Conservation (phyloP, 140 eudicot genomes). For the Senecio squalidus region DNA sequence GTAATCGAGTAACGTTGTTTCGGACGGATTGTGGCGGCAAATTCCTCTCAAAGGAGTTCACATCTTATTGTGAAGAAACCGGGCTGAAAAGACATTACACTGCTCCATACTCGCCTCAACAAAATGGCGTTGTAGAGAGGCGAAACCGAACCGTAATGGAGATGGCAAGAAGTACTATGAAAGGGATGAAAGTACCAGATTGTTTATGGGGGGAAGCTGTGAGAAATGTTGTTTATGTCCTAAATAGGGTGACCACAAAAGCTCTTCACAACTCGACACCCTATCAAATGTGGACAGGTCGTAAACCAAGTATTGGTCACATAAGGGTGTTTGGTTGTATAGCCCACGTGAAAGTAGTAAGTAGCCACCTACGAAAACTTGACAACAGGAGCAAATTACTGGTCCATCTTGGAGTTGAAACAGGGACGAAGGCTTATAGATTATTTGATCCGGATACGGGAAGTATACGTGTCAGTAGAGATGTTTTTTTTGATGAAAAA, state of each 20-base stretch:
- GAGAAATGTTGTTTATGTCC: background rate
- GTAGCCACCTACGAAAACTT: background rate
- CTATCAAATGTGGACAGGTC: too few species aligned
- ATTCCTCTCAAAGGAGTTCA: background rate
- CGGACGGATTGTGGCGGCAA: background rate
- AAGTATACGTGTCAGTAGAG: background rate
- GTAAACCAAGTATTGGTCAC: background rate
- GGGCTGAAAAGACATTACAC: background rate
- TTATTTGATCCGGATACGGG: background rate
- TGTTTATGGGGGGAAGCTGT: background rate
- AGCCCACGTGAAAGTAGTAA: background rate
- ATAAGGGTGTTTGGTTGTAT: background rate
- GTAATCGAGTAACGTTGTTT: background rate
- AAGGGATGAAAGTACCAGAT: background rate
- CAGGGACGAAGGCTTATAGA: background rate
- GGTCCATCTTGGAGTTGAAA: background rate
- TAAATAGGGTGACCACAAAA: background rate
- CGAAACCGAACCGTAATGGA: background rate
- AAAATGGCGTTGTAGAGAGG: background rate
- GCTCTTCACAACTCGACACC: background rate
- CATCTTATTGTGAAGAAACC: background rate
- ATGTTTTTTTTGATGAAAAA: background rate
- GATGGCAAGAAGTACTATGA: background rate
- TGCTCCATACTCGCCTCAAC: background rate
- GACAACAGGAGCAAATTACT: background rate